Base-by-base conservation (phyloP, 2,329 filamentous ascomycete genomes). In the Verticillium dahliae region DNA sequence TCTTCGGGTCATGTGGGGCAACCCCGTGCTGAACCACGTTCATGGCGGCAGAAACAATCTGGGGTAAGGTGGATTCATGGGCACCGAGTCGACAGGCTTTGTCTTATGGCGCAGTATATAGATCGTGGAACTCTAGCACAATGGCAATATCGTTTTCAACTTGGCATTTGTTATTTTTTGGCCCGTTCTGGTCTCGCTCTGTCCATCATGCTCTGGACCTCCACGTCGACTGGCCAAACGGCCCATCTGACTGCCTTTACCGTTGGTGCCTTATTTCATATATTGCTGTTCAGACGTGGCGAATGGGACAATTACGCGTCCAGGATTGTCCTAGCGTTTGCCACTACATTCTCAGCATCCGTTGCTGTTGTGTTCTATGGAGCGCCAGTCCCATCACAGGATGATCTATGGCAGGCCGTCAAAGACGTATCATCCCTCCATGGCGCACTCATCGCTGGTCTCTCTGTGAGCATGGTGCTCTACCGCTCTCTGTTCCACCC, bases 401-500 rank as follows among this genome's bases (percentile, higher is more conserved):
- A 34, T 11, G 11, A 22, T 2, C 7, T 39, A 14, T 56, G 34
- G 33, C 33, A 38, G n/a, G 34, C 63, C 4, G 31, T 59, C n/a
- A 59, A 38, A 35, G 45, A 55, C 1, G 60, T 60, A 1, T 31
- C 11, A 5, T 58, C 57, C 7, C 59, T 63, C 9, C 35, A 35
- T 3, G 14, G 22, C 3, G 22, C 56, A 2, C 62, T 65, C 15
- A 18, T 66, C 6, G 37, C 31, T 0, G 68, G 65, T 9, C 57
- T 66, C 4, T 66, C 60, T 39, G 56, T n/a, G 35, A 70, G 70
- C 57, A 60, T 71, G 14, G 27, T 67, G 2, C 39, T 63, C 10
- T 70, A 69, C 55, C 62, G 68, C 7, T 61, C 61, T 7, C 56
- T 61, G 2, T 70, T 73, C 18, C 70, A 73, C 55, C 65, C 65